Base-by-base conservation (phyloP, 2,329 filamentous ascomycete genomes). In the Colletotrichum zoysiae region DNA sequence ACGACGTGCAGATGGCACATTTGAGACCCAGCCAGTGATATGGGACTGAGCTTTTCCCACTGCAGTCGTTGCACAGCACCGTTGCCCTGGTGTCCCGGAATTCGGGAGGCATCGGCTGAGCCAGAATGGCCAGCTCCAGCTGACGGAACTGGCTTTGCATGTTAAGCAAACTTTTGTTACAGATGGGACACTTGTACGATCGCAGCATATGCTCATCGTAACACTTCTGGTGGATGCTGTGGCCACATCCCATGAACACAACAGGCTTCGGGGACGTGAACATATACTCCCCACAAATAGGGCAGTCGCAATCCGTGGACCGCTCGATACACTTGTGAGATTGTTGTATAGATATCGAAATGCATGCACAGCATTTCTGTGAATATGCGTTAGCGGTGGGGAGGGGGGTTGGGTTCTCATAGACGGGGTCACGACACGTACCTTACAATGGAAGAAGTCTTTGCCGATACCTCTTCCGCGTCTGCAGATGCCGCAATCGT, bases 361-460 rank as follows among this genome's bases (percentile, higher is more conserved):
- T 96, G 83, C 96, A 99, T 35, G 97, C 95, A 77, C 94, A 94
- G 82, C 96, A 99, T 76, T 91, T 95, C 92, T 95, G 55, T 74
- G 16, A 35, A 20, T 26, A 30, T 20, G 69, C 50, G 48, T 64
- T 62, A 60, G 59, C 48, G 60, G 42, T 23, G 11, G 55, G 12
- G 14, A 26, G 26, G 26, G 26, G 3, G 26, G 26, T 26, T 26
- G 26, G 1, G 26, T 35, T 30, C 3, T 16, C 26, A 11, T 38
- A 56, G 50, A 58, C 18, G 8, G 20, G n/a, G 61, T 35, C 35
- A 76, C 83, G 80, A 84, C 38, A 76, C 83, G 80, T 84, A 95
- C 94, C 89, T 97, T 97, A 92, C 96, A 99, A 82, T 99, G 96
- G 78, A 97, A 95, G 80, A 97, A 99, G 79, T 99, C 96, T 79